Evolutionary conservation across 352 stramenopile species (phyloP), one percentile per base, ranked within the genome.

Genomic region (Phytophthora cactorum): DNA sequence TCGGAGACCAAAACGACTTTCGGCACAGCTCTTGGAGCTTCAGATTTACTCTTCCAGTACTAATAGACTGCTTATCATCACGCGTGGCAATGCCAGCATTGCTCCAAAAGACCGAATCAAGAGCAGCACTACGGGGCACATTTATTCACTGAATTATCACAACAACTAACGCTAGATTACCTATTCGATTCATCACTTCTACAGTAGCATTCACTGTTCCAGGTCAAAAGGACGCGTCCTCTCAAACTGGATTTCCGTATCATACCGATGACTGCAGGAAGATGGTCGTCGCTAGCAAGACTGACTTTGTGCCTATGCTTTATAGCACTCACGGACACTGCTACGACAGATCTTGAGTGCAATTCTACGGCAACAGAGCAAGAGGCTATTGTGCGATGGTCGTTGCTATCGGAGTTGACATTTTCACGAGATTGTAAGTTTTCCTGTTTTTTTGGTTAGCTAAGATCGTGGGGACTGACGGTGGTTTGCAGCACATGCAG

Each of bases 341-440:
- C 63, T 25, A 59, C 63, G 4, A 70, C 66, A 1, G 49, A 44
- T 25, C 68, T 90, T 29, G 56, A 70, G 55, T 92, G 81, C 66
- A 90, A 89, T 55, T 67, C 75, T 15, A 90, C 75, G n/a, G 73
- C 59, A 41, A 49, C 52, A 31, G 72, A 67, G 25, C 84, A 91
- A 57, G 74, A 72, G 15, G 68, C 45, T 10, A 74, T 88, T 53
- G 55, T 25, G 36, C 79, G 84, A 25, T 92, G 84, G 84, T 81
- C 71, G n/a, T 49, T 73, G n/a, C 27, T 79, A 10, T 70, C 72
- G 0, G 72, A 82, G 17, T 74, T 89, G 47, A 85, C 79, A 0
- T 89, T 90, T 75, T 88, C 84, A 0, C 68, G 84, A n/a, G 82
- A 92, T 52, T 92, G 84, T 91, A 66, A 38, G 70, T 55, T 31